phyloP scores from a whole-genome alignment of 1,284 basidiomycete species.

The Apiotrichum sp. region DNA sequence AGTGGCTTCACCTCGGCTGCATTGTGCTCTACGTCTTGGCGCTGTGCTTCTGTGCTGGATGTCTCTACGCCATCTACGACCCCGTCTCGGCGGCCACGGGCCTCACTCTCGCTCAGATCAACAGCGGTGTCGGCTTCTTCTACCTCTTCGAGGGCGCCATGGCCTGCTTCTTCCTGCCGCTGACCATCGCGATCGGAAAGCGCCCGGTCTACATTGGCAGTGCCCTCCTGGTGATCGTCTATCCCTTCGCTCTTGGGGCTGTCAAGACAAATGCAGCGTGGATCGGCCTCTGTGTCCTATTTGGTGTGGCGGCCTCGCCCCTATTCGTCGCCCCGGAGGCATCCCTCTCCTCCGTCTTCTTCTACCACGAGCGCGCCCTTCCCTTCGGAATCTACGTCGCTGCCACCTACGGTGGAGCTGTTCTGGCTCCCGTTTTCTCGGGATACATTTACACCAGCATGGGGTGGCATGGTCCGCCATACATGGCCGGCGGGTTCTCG shows the following conservation, averaged over 20 bases:
- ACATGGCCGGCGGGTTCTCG: slow-evolving; percentile 18
- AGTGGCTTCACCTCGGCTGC: slow-evolving; percentile 18
- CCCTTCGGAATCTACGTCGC: slow-evolving; percentile 24
- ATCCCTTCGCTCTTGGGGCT: background rate
- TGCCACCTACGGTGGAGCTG: slow-evolving; percentile 19
- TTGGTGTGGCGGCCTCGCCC: slow-evolving; percentile 21
- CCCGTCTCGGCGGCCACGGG: slow-evolving; percentile 21
- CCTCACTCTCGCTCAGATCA: slow-evolving; percentile 24
- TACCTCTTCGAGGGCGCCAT: slow-evolving; percentile 24
- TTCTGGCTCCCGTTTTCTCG: slow-evolving; percentile 19
- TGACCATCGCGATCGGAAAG: slow-evolving; percentile 25
- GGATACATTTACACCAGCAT: slow-evolving; percentile 24
- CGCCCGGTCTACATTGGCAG: slow-evolving; percentile 22
- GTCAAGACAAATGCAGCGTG: slow-evolving; percentile 9
- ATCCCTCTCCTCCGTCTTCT: slow-evolving; percentile 19
- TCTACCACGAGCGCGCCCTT: slow-evolving; percentile 26
- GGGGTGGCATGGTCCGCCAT: slow-evolving; percentile 17
- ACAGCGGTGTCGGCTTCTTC: slow-evolving; percentile 24
- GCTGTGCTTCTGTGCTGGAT: slow-evolving; percentile 10
- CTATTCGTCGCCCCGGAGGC: slow-evolving; percentile 24
- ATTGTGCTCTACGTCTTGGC: slow-evolving; percentile 16
- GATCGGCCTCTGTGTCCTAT: slow-evolving; percentile 14
- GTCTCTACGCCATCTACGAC: slow-evolving; percentile 23
- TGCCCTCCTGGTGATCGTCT: slow-evolving; percentile 5
- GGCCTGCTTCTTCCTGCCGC: slow-evolving; percentile 20